These are phyloP conservation scores for Termitomyces sp. DNA, from an alignment of 768 basidiomycete genomes.

Conservation along the genomic window DNA sequence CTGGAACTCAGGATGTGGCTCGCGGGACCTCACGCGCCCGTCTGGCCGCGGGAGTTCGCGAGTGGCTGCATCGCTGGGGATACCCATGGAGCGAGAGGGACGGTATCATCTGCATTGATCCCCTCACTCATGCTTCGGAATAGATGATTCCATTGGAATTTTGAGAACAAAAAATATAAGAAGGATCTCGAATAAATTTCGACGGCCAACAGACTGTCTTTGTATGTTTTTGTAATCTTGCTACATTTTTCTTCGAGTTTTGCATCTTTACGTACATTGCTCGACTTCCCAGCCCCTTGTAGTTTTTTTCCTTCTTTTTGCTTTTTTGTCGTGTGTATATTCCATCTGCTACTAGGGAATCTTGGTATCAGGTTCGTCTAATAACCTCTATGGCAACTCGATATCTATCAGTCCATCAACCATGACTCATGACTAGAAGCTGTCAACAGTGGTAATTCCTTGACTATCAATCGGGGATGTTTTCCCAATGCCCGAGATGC, in stretches of 20 bases:
- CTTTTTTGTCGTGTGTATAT: neutral
- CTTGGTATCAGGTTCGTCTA: neutral
- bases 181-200: neutral
- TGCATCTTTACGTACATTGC: neutral
- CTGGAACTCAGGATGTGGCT: constrained; percentile 79
- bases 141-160: constrained; percentile 13
- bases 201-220: neutral
- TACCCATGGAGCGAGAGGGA: constrained; percentile 95
- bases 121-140: constrained; percentile 64
- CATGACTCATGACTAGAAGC: neutral
- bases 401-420: neutral
- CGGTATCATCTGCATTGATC: constrained; percentile 86
- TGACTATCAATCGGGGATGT: no score
- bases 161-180: neutral
- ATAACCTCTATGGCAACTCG: neutral
- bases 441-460: neutral
- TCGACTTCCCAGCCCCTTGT: neutral
- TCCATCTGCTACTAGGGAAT: neutral
- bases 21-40: constrained; percentile 81
- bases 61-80: constrained; percentile 91
- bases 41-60: constrained; percentile 80
- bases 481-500: no score
- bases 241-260: neutral
- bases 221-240: neutral
- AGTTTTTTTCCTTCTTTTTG: no score